Conservation (phyloP, 495 filamentous ascomycete genomes). For the Cenococcum geophilum region DNA sequence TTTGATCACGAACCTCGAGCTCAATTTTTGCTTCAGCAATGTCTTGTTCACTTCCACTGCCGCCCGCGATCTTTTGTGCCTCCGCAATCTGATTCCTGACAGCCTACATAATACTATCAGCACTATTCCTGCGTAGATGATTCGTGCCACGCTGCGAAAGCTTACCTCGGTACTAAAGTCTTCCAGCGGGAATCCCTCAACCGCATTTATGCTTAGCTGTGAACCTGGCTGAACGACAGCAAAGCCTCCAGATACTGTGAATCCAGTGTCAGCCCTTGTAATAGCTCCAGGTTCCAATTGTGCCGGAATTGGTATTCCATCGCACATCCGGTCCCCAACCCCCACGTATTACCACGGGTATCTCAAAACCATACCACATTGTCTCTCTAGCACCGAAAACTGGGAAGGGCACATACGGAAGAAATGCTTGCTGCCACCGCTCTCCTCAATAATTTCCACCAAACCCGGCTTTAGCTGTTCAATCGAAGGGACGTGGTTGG, state of each 20-base stretch:
- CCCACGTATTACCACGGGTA: background rate
- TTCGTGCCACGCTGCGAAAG: slow-evolving; percentile 7
- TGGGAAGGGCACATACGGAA: slow-evolving; percentile 71
- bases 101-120: slow-evolving; percentile 37
- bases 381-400: background rate
- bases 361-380: background rate
- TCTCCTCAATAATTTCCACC: slow-evolving; percentile 93
- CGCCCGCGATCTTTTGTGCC: slow-evolving; percentile 88
- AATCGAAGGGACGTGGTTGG: slow-evolving; percentile 97
- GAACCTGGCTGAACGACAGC: slow-evolving; percentile 95
- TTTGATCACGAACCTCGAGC: slow-evolving; percentile 65
- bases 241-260: slow-evolving; percentile 87
- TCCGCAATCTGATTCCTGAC: slow-evolving; percentile 77
- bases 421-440: slow-evolving; percentile 87
- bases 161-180: slow-evolving; percentile 83
- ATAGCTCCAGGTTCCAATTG: background rate
- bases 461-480: slow-evolving; percentile 97
- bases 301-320: too few relatives aligned
- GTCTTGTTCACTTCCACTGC: slow-evolving; percentile 91
- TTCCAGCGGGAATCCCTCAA: slow-evolving; percentile 89
- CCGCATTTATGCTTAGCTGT: slow-evolving; percentile 91
- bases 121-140: background rate
- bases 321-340: too few relatives aligned
- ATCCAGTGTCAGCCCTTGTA: slow-evolving; percentile 6
- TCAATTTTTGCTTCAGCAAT: slow-evolving; percentile 98